A percentile compares a stretch with the other conserved stretches of the same genome.
Evolutionary conservation across 441 rosid species (phyloP).

Genomic region (Populus hybrid): DNA sequence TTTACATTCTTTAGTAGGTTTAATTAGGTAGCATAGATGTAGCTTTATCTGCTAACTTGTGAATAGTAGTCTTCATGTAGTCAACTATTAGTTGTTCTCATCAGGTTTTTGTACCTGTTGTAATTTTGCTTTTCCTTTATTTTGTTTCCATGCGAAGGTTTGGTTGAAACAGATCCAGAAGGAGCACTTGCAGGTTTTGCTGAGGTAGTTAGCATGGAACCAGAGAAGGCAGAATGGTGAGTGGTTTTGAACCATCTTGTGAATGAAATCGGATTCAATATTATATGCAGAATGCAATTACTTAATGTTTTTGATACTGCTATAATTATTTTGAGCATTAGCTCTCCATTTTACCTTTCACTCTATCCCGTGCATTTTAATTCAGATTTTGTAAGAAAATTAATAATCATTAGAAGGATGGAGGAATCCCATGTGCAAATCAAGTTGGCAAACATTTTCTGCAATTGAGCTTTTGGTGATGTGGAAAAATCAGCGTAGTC

Average conservation of each 20-base stretch:
- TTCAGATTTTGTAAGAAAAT: neutral
- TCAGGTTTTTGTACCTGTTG: neutral
- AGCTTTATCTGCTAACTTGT: neutral
- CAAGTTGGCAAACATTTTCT: neutral
- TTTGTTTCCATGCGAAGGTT: constrained; percentile 37
- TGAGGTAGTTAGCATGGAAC: constrained; percentile 93
- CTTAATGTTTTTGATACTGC: neutral
- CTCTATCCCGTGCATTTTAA: neutral
- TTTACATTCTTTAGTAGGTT: neutral
- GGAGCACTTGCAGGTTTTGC: constrained; percentile 93
- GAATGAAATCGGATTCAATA: neutral
- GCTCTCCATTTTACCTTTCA: neutral
- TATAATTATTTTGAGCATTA: neutral
- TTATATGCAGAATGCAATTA: neutral
- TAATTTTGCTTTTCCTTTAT: neutral
- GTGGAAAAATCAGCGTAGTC: no score
- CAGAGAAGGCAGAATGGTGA: constrained; percentile 98
- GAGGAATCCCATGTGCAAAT: neutral
- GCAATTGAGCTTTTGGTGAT: neutral
- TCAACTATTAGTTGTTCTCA: neutral
- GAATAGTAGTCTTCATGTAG: neutral
- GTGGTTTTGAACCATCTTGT: neutral
- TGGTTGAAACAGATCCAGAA: constrained; percentile 93
- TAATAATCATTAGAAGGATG: neutral
- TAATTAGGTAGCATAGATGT: neutral